Evolutionary conservation across 192 early-diverging fungal species (phyloP), one percentile per base, ranked within the genome.

Genomic region (Cetraspora pellucida): DNA sequence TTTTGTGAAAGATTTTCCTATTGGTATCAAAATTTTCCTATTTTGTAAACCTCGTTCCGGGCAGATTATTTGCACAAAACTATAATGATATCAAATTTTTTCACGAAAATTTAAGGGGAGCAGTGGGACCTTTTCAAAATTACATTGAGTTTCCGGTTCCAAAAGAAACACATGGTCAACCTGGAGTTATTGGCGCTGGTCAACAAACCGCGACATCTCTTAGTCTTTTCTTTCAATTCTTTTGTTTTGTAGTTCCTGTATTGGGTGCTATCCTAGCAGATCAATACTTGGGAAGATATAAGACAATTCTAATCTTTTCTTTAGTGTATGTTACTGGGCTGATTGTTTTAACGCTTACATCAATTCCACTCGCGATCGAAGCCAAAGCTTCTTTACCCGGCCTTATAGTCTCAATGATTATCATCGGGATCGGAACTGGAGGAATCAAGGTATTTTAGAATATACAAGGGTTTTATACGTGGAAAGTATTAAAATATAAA

Each of bases 401-500:
- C 52, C 78, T 93, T 37, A 54, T 93, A 52, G 82, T 93, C 59
- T 81, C 89, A 50, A 89, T 93, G 82, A 87, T 92, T 27, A 82
- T 91, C 19, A 91, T 93, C 77, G 91, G 90, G 58, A 65, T 92
- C 13, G 93, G 88, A 68, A 92, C 91, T 21, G 93, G 93, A 58
- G 92, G 93, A 27, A 91, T 94, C 83, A 94, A 94, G 37, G 37
- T 37, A 37, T 37, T 37, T 37, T 37, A 37, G 7, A 7, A 37
- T 37, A 37, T 37, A 37, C 7, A 37, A 37, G 37, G 7, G 37
- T 37, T 37, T 37, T 7, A 7, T 37, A 37, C 37, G 37, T 7
- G 7, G 7, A 37, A 37, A 37, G 7, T 37, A 37, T 37, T 37
- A 37, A 37, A 37, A 37, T 37, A 1, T 37, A n/a, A n/a, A n/a